Evolutionary conservation across 345 rosid genomes (phyloP).

Genomic region (Arabidopsis arenosa): DNA sequence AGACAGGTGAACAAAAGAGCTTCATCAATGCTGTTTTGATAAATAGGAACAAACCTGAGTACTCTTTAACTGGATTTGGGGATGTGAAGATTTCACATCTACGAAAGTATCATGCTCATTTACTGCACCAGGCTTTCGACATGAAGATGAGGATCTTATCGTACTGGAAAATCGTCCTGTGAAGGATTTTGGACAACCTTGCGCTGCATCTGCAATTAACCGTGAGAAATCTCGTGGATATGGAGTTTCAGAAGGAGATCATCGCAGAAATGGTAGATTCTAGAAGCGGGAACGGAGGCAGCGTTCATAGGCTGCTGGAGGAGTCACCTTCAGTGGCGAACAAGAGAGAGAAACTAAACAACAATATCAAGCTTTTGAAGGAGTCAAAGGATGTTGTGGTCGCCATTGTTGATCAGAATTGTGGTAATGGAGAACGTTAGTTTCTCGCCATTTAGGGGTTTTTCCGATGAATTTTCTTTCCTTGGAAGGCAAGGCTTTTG

Average conservation of each 20-base stretch:
- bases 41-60: not conserved
- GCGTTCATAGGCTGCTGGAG: constrained; percentile 21
- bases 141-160: constrained; percentile 42
- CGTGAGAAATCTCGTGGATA: constrained; percentile 30
- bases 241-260: constrained; percentile 32
- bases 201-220: constrained; percentile 40
- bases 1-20: not conserved
- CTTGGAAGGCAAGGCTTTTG: too few species aligned
- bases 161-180: constrained; percentile 42
- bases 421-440: too few species aligned
- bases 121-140: constrained; percentile 32
- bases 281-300: not conserved
- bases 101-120: not conserved
- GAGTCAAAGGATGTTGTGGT: constrained; percentile 43
- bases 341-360: constrained; percentile 43
- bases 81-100: constrained; percentile 1
- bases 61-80: not conserved
- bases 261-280: constrained; percentile 11
- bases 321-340: constrained; percentile 34
- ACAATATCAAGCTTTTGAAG: constrained; percentile 34
- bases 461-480: too few species aligned
- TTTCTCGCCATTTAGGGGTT: too few species aligned
- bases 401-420: constrained; percentile 21
- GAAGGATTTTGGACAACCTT: constrained; percentile 44
- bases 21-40: not conserved